Percentiles rank a stretch among this genome's conserved stretches.
Evolutionary conservation across 371 early-diverging fungal genomes (phyloP).

Genomic region (Parasitella parasitica): DNA sequence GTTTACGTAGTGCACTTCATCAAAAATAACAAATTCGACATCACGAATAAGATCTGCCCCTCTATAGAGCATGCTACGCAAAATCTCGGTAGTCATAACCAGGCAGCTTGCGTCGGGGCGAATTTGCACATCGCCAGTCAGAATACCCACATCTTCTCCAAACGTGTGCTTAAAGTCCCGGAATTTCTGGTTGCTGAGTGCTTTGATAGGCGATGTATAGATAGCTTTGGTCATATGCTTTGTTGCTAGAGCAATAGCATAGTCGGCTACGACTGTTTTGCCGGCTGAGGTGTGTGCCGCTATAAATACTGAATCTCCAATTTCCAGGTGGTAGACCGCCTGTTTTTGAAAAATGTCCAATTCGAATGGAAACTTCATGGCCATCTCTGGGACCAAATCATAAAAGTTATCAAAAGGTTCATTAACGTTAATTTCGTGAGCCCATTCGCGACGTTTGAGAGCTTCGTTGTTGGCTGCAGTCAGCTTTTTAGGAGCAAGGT

Average conservation of each 20-base stretch:
- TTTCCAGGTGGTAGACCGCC: constrained; percentile 95
- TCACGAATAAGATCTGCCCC: constrained; percentile 97
- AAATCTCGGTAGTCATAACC: constrained; percentile 99
- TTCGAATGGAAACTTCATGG: constrained; percentile 89
- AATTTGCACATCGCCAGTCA: constrained; percentile 99
- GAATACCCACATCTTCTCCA: constrained; percentile 94
- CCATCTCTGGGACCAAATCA: constrained; percentile 81
- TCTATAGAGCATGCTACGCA: constrained; percentile 97
- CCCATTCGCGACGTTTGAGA: constrained; percentile 78
- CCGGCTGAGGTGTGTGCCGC: constrained; percentile 99
- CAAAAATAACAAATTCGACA: constrained; percentile 99
- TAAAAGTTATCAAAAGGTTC: constrained; percentile 83
- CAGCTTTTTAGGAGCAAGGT: constrained; percentile 26
- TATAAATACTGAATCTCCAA: constrained; percentile 96
- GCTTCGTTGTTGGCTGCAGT: constrained; percentile 28
- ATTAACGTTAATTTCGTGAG: constrained; percentile 87
- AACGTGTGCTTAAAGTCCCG: constrained; percentile 94
- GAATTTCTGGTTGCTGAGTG: constrained; percentile 99
- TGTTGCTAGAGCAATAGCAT: constrained; percentile 93
- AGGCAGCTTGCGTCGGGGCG: constrained; percentile 94
- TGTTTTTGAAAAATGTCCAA: constrained; percentile 99
- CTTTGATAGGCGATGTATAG: constrained; percentile 99
- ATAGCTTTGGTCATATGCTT: constrained; percentile 97
- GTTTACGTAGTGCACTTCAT: constrained; percentile 99
- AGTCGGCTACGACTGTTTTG: constrained; percentile 99